Conservation (phyloP, 768 basidiomycete species). For the Boletus eberwhitei region DNA sequence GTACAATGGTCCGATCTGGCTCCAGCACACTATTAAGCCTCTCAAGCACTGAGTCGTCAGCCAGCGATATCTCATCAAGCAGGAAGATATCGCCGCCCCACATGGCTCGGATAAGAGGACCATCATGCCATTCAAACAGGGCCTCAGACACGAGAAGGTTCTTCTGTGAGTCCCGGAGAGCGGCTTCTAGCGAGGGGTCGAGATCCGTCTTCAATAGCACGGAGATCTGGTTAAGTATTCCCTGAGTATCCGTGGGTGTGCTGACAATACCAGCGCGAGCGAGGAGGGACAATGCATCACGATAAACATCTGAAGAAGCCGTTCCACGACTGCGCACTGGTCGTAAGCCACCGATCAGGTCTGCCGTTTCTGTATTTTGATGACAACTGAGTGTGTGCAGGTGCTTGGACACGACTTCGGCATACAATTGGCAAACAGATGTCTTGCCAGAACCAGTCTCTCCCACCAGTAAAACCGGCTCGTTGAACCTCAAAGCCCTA, state of each 20-base stretch:
- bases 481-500: slow-evolving; percentile 84
- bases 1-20: slow-evolving; percentile 78
- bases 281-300: slow-evolving; percentile 42
- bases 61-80: slow-evolving; percentile 94
- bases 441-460: slow-evolving; percentile 99
- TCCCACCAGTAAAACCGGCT: slow-evolving; percentile 92
- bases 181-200: slow-evolving; percentile 27
- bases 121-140: slow-evolving; percentile 96
- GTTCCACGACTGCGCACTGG: slow-evolving; percentile 76
- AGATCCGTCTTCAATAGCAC: slow-evolving; percentile 26
- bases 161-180: slow-evolving; percentile 41
- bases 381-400: slow-evolving; percentile 89
- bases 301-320: slow-evolving; percentile 47
- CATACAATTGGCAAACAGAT: slow-evolving; percentile 89
- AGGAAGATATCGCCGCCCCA: slow-evolving; percentile 77
- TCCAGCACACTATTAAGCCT: slow-evolving; percentile 97
- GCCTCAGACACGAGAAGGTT: slow-evolving; percentile 55
- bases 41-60: slow-evolving; percentile 97
- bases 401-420: slow-evolving; percentile 56
- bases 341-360: slow-evolving; percentile 89
- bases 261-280: slow-evolving; percentile 37
- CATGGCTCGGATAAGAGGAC: slow-evolving; percentile 95
- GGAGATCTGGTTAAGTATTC: slow-evolving; percentile 26
- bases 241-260: slow-evolving; percentile 21
- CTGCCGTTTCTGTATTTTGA: slow-evolving; percentile 97